A percentile compares a stretch with the other conserved stretches of the same genome.
phyloP scores from a whole-genome alignment of 176 grass and related monocot genomes.

The Phoenix roebelenii region DNA sequence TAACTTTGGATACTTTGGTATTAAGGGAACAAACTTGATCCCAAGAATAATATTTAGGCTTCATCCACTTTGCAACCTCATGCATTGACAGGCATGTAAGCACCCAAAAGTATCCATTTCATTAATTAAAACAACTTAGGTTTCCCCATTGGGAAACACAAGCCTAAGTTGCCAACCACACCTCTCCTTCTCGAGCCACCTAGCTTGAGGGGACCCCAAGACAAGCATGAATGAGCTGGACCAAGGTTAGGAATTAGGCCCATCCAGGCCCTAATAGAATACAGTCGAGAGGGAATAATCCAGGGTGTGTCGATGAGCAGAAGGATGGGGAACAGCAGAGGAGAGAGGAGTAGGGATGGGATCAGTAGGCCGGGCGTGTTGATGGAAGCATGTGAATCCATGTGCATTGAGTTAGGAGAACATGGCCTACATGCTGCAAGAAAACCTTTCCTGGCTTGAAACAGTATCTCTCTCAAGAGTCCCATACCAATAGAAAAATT shows the following conservation, averaged over 20 bases:
- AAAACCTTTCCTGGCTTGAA: too few species aligned
- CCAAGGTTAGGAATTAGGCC: conserved; percentile 6
- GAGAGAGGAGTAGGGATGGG: conserved; percentile 12
- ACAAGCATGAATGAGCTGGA: conserved; percentile 16
- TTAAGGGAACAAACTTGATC: too few species aligned
- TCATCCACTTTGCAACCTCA: too few species aligned
- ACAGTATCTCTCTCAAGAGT: too few species aligned
- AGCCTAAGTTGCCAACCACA: background rate
- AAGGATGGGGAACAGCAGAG: conserved; percentile 14
- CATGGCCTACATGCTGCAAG: too few species aligned
- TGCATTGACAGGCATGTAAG: too few species aligned
- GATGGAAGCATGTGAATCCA: conserved; percentile 28
- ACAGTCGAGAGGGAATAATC: conserved; percentile 28
- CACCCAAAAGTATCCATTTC: conserved; percentile 1
- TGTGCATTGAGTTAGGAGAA: conserved; percentile 15
- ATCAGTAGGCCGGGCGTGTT: background rate
- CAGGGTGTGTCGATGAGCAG: conserved; percentile 45
- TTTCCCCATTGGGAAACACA: conserved; percentile 32
- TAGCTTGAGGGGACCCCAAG: too few species aligned
- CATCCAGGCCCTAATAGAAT: too few species aligned
- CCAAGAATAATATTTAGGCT: too few species aligned
- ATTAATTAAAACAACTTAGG: background rate
- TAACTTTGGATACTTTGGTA: too few species aligned
- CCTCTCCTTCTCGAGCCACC: too few species aligned
- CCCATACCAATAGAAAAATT: too few species aligned